Evolutionary conservation across 1,284 basidiomycete species (phyloP).

Genomic region (Mycena sp.): DNA sequence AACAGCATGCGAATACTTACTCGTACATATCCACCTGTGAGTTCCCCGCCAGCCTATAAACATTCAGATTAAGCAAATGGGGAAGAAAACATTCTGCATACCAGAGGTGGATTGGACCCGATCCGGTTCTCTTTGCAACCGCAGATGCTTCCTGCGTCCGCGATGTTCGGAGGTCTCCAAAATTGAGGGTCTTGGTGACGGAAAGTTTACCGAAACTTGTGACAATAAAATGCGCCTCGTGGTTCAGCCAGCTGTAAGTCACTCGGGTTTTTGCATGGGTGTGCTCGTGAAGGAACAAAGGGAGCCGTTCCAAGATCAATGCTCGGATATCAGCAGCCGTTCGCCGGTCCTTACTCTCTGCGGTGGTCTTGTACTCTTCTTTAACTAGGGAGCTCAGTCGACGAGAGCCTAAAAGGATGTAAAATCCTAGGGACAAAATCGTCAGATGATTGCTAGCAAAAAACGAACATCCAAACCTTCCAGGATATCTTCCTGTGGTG

Average conservation of each 20-base stretch:
- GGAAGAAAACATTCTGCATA: background rate
- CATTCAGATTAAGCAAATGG: background rate
- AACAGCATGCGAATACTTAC: slow-evolving; percentile 69
- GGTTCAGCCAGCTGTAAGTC: slow-evolving; percentile 79
- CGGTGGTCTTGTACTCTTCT: slow-evolving; percentile 77
- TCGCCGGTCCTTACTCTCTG: slow-evolving; percentile 62
- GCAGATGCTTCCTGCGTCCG: slow-evolving; percentile 81
- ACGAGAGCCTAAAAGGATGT: slow-evolving; percentile 73
- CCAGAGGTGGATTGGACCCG: slow-evolving; percentile 80
- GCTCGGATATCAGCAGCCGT: slow-evolving; percentile 62
- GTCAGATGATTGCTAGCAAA: background rate
- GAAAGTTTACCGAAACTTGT: slow-evolving; percentile 70
- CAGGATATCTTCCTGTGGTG: slow-evolving; percentile 91
- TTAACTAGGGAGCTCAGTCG: slow-evolving; percentile 79
- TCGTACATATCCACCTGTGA: slow-evolving; percentile 92
- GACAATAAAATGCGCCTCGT: slow-evolving; percentile 79
- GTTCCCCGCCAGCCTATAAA: slow-evolving; percentile 65
- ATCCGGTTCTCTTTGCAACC: slow-evolving; percentile 67
- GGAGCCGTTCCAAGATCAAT: slow-evolving; percentile 88
- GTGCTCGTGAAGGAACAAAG: slow-evolving; percentile 93
- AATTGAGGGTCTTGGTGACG: slow-evolving; percentile 69
- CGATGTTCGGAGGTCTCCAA: slow-evolving; percentile 59
- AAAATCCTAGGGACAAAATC: slow-evolving; percentile 62
- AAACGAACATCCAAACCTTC: slow-evolving; percentile 62
- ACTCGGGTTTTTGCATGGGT: slow-evolving; percentile 78